Percentiles rank a stretch among this genome's conserved stretches.
Conservation (phyloP, 768 basidiomycete species). For the Cytidiella melzeri region DNA sequence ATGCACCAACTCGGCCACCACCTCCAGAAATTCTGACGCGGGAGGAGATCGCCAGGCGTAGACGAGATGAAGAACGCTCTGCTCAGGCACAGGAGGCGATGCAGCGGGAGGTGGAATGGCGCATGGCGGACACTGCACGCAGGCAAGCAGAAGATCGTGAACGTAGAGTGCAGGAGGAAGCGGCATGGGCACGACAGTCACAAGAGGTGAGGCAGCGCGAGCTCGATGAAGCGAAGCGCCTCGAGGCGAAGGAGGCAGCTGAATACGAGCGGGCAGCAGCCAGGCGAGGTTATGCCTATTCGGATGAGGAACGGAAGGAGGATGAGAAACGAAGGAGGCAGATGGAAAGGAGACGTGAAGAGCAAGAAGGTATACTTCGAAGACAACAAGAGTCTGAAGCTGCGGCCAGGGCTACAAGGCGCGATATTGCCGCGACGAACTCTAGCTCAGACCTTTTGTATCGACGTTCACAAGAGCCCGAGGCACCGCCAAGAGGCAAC, state of each 20-base stretch:
- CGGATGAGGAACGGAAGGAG: slow-evolving; percentile 23
- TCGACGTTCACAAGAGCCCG: slow-evolving; percentile 9
- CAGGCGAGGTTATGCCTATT: slow-evolving; percentile 5
- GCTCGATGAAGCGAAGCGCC: slow-evolving; percentile 16
- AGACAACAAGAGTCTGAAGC: slow-evolving; percentile 48
- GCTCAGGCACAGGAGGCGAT: slow-evolving; percentile 33
- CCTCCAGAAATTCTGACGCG: slow-evolving; percentile 14
- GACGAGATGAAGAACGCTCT: slow-evolving; percentile 31
- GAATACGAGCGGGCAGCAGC: slow-evolving; percentile 18
- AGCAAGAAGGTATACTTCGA: slow-evolving; percentile 50
- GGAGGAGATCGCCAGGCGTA: slow-evolving; percentile 22
- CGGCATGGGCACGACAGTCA: slow-evolving; percentile 13
- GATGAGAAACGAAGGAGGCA: slow-evolving; percentile 24
- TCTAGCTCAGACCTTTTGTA: slow-evolving; percentile 7
- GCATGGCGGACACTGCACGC: slow-evolving; percentile 21
- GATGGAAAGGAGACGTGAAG: slow-evolving; percentile 28
- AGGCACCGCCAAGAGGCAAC: neutral
- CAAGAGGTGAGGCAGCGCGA: slow-evolving; percentile 16
- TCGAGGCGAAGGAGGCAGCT: slow-evolving; percentile 16
- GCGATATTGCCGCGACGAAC: slow-evolving; percentile 12
- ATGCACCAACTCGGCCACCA: slow-evolving; percentile 9
- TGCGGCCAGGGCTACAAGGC: slow-evolving; percentile 23
- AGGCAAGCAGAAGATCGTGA: slow-evolving; percentile 20
- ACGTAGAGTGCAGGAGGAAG: slow-evolving; percentile 16
- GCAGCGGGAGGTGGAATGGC: slow-evolving; percentile 29